Base-by-base conservation (phyloP, 2,329 filamentous ascomycete species). In the Rhynchosporium secalis region DNA sequence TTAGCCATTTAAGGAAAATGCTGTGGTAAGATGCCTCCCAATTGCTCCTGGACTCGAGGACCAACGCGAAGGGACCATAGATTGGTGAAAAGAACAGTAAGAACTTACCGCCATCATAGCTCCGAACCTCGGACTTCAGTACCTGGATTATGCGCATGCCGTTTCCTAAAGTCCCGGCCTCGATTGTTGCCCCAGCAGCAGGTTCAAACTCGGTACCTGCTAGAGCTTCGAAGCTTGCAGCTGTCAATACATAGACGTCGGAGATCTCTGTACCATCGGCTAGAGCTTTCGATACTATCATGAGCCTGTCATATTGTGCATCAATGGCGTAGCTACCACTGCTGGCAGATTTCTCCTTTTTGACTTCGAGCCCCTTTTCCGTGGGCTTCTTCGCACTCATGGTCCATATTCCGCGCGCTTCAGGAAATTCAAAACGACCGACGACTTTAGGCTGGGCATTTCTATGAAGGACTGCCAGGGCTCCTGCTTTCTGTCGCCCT, bases 171-270 rank as follows among this genome's bases (percentile, higher is more conserved):
- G 89, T 90, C 15, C 91, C 91, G 20, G 95, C 89, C 69, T 96
- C 90, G 52, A 98, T 82, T 0, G 95, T 97, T 38, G 88, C 85
- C 31, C 93, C 95, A 65, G 93, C 91, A 51, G 91, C 91, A 3
- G 90, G 87, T 65, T 99, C 96, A 73, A 98, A 97, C 71, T 99
- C 95, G 0, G 92, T 92, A 45, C 89, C 91, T 41, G 86, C 85
- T 7, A 94, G 81, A 45, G 89, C 86, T 73, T 92, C 88, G 62
- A 96, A 86, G 3, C 86, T 86, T 36, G 86, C 86, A 1, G 84
- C 85, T n/a, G 87, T 90, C 45, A 94, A 79, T 46, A 85, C 83
- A 70, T 93, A 93, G 2, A 96, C 87, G 60, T 91, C 86, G 0
- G 91, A 94, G 48, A 86, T 87, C 75, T 94, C 91, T 62, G 86